Evolutionary conservation across 768 basidiomycete species (phyloP).

Genomic region (Mycena galericulata): DNA sequence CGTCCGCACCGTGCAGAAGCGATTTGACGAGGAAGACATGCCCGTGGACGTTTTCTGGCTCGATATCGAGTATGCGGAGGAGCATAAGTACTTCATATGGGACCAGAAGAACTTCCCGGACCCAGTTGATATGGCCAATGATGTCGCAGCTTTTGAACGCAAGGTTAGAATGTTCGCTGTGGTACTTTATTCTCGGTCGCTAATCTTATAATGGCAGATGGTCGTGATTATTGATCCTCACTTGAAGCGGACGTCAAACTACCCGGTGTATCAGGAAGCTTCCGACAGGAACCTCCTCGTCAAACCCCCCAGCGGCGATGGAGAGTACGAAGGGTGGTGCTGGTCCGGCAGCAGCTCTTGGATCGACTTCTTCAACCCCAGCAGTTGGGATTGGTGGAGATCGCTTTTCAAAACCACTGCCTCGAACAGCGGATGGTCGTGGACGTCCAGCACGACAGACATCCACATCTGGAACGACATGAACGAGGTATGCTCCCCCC

Average conservation of each 20-base stretch:
- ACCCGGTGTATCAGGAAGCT: conserved; percentile 89
- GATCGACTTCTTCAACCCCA: conserved; percentile 97
- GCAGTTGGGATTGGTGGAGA: conserved; percentile 92
- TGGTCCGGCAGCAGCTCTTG: conserved; percentile 97
- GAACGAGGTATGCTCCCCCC: conserved; percentile 81
- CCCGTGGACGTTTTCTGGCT: conserved; percentile 77
- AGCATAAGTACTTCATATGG: conserved; percentile 99
- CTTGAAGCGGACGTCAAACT: conserved; percentile 82
- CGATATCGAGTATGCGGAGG: conserved; percentile 32
- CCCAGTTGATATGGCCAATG: conserved; percentile 92
- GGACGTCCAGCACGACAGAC: conserved; percentile 84
- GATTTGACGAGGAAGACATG: conserved; percentile 95
- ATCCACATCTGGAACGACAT: conserved; percentile 99
- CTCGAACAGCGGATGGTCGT: conserved; percentile 71
- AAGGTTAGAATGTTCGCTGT: conserved; percentile 65
- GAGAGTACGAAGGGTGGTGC: conserved; percentile 98
- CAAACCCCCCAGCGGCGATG: conserved; percentile 82
- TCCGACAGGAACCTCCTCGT: conserved; percentile 85
- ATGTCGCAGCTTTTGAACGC: conserved; percentile 85
- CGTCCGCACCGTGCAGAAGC: conserved; percentile 82
- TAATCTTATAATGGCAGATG: conserved; percentile 71
- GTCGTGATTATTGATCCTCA: conserved; percentile 98
- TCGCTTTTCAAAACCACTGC: conserved; percentile 77
- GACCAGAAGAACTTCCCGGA: conserved; percentile 92
- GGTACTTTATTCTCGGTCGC: conserved; percentile 13